Evolutionary conservation across 495 filamentous ascomycete genomes (phyloP).

Genomic region (Echria macrotheca): DNA sequence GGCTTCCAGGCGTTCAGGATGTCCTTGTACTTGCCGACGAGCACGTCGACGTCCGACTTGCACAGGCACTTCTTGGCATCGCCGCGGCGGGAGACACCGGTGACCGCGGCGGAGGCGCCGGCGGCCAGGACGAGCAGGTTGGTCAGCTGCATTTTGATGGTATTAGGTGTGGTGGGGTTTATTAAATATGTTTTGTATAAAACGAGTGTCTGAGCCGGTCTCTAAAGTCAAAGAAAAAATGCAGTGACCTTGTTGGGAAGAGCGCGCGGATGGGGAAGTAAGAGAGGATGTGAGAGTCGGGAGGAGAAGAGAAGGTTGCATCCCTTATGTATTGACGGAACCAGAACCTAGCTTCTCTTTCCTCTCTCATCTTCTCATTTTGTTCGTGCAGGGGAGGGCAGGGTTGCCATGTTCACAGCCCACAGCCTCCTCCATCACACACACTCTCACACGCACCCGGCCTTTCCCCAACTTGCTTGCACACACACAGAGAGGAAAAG

Average conservation of each 20-base stretch:
- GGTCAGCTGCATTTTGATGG: constrained; percentile 5
- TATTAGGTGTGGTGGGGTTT: constrained; percentile 1
- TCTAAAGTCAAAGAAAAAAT: not conserved
- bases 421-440: not conserved
- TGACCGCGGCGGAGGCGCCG: not conserved
- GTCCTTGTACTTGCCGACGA: constrained; percentile 20
- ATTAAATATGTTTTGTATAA: too few relatives aligned
- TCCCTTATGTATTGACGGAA: not conserved
- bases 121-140: constrained; percentile 1
- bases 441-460: too few relatives aligned
- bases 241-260: not conserved
- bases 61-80: constrained; percentile 15
- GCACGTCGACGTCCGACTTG: constrained; percentile 13
- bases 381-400: not conserved
- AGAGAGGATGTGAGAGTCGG: not conserved
- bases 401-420: not conserved
- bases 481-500: too few relatives aligned
- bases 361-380: not conserved
- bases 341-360: not conserved
- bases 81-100: not conserved
- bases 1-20: constrained; percentile 24
- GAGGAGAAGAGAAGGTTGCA: not conserved
- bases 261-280: not conserved
- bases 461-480: not conserved
- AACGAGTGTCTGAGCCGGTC: constrained; percentile 12